Evolutionary conservation across 495 filamentous ascomycete species (phyloP).

Genomic region (Neohortaea acidophila): DNA sequence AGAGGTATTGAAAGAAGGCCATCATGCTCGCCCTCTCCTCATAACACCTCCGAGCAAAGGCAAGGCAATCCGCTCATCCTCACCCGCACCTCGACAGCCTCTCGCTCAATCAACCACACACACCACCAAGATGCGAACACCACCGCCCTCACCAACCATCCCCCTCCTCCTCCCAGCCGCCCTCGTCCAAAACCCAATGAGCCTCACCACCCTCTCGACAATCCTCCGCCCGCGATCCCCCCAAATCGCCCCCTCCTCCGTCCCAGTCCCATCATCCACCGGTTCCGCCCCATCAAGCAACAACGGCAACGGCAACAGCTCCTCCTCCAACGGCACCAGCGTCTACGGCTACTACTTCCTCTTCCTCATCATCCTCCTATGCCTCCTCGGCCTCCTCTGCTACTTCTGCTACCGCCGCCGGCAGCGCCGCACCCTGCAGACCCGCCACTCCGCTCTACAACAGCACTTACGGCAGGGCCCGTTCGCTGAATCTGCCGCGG

Average conservation of each 20-base stretch:
- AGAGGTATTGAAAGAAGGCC: too few relatives aligned
- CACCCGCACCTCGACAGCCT: too few relatives aligned
- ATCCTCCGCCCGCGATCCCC: neutral
- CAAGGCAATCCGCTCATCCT: too few relatives aligned
- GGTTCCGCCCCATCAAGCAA: neutral
- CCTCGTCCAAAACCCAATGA: too few relatives aligned
- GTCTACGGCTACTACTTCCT: conserved; percentile 31
- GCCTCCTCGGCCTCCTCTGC: conserved; percentile 17
- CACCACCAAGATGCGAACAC: too few relatives aligned
- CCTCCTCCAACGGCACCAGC: neutral
- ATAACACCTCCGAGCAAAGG: too few relatives aligned
- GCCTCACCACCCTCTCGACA: neutral
- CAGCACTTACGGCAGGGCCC: conserved; percentile 21
- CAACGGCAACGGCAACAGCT: conserved; percentile 1
- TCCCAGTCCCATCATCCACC: neutral
- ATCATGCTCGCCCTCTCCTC: too few relatives aligned
- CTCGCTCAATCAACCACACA: too few relatives aligned
- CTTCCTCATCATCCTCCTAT: conserved; percentile 25
- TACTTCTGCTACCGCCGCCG: conserved; percentile 21
- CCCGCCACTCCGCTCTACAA: conserved; percentile 23
- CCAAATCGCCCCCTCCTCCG: neutral
- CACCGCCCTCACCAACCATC: too few relatives aligned
- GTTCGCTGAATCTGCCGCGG: conserved; percentile 18
- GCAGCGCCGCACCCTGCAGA: conserved; percentile 14
- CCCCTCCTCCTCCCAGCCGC: neutral